Evolutionary conservation across 805 yeast genomes (phyloP), one percentile per base, ranked within the genome.

Genomic region (Lipomyces chichibuensis): DNA sequence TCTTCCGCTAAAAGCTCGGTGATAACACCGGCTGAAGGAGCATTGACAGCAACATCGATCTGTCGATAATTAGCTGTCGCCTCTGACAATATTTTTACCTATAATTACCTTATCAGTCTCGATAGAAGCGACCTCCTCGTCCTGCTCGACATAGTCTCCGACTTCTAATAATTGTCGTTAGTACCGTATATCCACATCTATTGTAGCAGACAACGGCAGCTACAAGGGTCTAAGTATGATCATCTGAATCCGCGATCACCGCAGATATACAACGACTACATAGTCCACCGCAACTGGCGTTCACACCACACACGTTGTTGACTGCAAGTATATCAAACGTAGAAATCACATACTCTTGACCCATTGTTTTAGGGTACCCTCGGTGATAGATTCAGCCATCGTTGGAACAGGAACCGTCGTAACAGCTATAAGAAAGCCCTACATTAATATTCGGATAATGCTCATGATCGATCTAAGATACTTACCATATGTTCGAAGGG

Each of bases 381-480:
- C 99, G 54, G 97, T 91, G 77, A 95, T 89, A 60, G 98, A 93
- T 82, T 95, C 99, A 56, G 99, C 98, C 98, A 95, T 92, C 72
- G 91, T 96, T 59, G 99, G 99, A 27, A 95, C 98, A 79, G 92
- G 91, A 62, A 94, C 96, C 59, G 76, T 74, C 65, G 79, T 77
- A 66, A 66, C 55, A 37, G 72, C 73, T 70, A 53, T 14, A 37
- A 14, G 17, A 57, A 33, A 57, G 46, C 11, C n/a, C 27, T 13
- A 57, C 25, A 6, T 37, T 27, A 46, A 57, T 57, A 23, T 14
- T 29, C 59, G 11, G 13, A 57, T 3, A 27, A 11, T 1, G 8
- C 13, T 27, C 54, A 29, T 2, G 25, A 17, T 20, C 51, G 5
- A 29, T 17, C 49, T 17, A 8, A 43, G 7, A 43, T 43, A 14